Conservation (phyloP, 805 yeast genomes). For the Sugiyamaella lignohabitans region DNA sequence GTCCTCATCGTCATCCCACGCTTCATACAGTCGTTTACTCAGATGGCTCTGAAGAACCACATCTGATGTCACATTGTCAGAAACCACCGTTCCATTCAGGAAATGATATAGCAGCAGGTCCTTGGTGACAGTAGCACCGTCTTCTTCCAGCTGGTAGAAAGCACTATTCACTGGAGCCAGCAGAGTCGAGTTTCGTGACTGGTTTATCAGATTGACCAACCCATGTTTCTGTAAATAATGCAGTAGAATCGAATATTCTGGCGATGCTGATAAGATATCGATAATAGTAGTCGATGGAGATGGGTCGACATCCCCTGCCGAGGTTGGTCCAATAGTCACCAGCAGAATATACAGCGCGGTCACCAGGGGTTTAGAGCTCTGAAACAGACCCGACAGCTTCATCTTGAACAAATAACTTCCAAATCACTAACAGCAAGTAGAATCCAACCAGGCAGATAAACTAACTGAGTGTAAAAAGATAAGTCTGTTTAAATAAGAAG, state of each 20-base stretch:
- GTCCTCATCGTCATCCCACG: conserved; percentile 6
- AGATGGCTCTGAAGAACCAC: conserved; percentile 11
- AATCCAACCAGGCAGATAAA: too few species aligned
- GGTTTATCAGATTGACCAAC: conserved; percentile 54
- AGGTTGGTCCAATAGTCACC: too few species aligned
- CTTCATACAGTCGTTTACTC: conserved; percentile 3
- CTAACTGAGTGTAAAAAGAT: too few species aligned
- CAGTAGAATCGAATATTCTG: conserved; percentile 59
- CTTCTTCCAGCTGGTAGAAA: conserved; percentile 34
- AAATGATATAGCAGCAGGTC: conserved; percentile 29
- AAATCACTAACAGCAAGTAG: too few species aligned
- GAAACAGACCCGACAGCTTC: too few species aligned
- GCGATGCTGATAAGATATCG: conserved; percentile 62
- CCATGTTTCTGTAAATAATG: conserved; percentile 56
- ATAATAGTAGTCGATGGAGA: conserved; percentile 36
- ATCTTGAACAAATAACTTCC: too few species aligned
- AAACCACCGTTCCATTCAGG: conserved; percentile 31
- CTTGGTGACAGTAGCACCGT: conserved; percentile 16
- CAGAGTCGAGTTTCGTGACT: conserved; percentile 62
- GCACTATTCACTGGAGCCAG: conserved; percentile 80
- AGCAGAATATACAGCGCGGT: too few species aligned
- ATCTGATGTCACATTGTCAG: conserved; percentile 24
- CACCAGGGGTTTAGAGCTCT: too few species aligned
- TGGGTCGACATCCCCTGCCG: too few species aligned
- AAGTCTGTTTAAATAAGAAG: too few species aligned